Evolutionary conservation across 2,329 filamentous ascomycete genomes (phyloP).

Genomic region (Clarireedia paspali): DNA sequence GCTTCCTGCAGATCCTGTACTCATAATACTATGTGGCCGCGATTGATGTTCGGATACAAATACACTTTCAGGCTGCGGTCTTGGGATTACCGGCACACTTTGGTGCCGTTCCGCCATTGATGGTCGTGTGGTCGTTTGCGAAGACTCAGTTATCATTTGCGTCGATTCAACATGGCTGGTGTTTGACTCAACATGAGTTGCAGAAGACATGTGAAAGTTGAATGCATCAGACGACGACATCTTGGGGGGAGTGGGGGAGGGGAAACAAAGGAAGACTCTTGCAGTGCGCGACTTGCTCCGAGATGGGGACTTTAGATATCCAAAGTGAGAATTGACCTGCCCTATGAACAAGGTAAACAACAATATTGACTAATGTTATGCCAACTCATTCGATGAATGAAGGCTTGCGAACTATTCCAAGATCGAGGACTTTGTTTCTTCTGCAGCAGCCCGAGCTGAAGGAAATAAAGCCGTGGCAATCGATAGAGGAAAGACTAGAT

Average conservation of each 20-base stretch:
- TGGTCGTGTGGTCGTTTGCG: background rate
- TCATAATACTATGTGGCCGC: slow-evolving; percentile 11
- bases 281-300: background rate
- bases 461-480: background rate
- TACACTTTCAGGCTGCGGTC: background rate
- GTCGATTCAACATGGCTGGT: background rate
- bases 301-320: background rate
- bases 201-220: slow-evolving; percentile 2
- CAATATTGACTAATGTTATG: background rate
- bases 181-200: background rate
- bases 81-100: background rate
- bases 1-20: slow-evolving; percentile 10
- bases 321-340: background rate
- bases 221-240: slow-evolving; percentile 4
- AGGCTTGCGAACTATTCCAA: background rate
- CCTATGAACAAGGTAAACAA: background rate
- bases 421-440: background rate
- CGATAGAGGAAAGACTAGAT: background rate
- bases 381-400: background rate
- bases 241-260: background rate
- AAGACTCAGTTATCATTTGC: too few relatives aligned
- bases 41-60: background rate
- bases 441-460: background rate
- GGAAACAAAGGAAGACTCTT: background rate
- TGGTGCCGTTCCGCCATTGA: slow-evolving; percentile 11